A percentile compares a stretch with the other conserved stretches of the same genome.
These are phyloP conservation scores for Amphichorda felina DNA, from an alignment of 2,329 filamentous ascomycete genomes.

Conservation along the genomic window DNA sequence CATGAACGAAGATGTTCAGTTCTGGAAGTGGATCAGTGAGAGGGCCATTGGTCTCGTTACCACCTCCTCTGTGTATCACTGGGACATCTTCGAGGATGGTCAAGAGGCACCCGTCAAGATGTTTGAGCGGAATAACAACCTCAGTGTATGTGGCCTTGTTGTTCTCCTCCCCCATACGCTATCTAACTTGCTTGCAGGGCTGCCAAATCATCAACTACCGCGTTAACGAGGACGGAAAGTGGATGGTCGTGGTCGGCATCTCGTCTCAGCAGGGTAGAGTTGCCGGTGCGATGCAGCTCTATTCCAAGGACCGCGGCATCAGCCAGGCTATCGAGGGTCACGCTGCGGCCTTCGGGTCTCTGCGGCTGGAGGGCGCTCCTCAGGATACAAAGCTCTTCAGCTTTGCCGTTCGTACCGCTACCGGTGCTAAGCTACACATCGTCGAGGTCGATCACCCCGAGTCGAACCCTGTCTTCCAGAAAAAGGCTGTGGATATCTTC, in stretches of 20 bases:
- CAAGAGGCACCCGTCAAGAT: slow-evolving; percentile 76
- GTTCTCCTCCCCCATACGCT: not conserved
- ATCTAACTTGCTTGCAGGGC: slow-evolving; percentile 38
- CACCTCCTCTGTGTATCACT: slow-evolving; percentile 85
- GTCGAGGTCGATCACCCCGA: slow-evolving; percentile 94
- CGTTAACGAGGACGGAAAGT: slow-evolving; percentile 89
- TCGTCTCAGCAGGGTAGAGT: slow-evolving; percentile 88
- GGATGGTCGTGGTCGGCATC: slow-evolving; percentile 97
- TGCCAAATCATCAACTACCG: slow-evolving; percentile 99
- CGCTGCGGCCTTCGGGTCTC: slow-evolving; percentile 83
- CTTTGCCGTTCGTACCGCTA: slow-evolving; percentile 83
- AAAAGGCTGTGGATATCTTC: slow-evolving; percentile 96
- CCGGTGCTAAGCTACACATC: slow-evolving; percentile 89
- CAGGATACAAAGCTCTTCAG: slow-evolving; percentile 93
- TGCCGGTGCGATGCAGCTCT: slow-evolving; percentile 92
- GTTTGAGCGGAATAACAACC: slow-evolving; percentile 87
- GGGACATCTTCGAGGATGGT: slow-evolving; percentile 84
- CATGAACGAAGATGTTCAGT: slow-evolving; percentile 95
- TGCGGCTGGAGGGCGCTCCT: slow-evolving; percentile 78
- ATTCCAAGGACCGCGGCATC: slow-evolving; percentile 90
- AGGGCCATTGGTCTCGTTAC: slow-evolving; percentile 82
- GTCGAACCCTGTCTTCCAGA: slow-evolving; percentile 78
- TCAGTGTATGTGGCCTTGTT: slow-evolving; percentile 55
- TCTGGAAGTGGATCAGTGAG: slow-evolving; percentile 99
- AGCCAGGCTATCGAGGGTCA: slow-evolving; percentile 98